Evolutionary conservation across 1,284 basidiomycete genomes (phyloP).

Genomic region (Cutaneotrichosporon sp.): DNA sequence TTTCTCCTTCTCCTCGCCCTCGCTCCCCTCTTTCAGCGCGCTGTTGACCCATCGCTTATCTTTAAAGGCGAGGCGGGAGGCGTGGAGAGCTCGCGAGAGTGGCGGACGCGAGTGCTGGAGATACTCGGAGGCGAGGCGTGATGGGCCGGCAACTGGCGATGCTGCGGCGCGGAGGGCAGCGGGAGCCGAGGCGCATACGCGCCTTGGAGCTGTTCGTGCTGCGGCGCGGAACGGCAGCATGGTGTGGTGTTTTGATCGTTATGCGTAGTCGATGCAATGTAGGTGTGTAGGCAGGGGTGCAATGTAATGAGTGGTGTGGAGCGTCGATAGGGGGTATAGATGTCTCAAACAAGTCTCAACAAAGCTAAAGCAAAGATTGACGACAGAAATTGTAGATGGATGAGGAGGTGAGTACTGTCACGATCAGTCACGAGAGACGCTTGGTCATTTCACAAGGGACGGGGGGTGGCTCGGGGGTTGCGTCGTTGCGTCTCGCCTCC

Average conservation of each 20-base stretch:
- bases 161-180: neutral
- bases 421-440: neutral
- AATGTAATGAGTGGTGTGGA: neutral
- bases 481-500: no score
- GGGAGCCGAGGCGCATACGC: slow-evolving; percentile 2
- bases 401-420: neutral
- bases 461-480: no score
- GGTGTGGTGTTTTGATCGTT: neutral
- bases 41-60: slow-evolving; percentile 45
- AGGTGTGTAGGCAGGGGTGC: no score
- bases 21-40: slow-evolving; percentile 18
- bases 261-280: neutral
- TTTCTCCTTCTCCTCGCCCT: slow-evolving; percentile 17
- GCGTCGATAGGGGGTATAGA: neutral
- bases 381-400: neutral
- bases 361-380: no score
- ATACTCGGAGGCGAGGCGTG: slow-evolving; percentile 14
- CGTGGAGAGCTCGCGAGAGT: slow-evolving; percentile 20
- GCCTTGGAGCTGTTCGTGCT: slow-evolving; percentile 13
- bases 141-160: slow-evolving; percentile 20
- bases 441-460: slow-evolving; percentile 4
- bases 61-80: slow-evolving; percentile 24
- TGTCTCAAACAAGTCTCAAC: no score
- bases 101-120: neutral
- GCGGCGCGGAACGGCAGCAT: slow-evolving; percentile 33